Conservation (phyloP, 441 rosid genomes). For the Brassica balearica region DNA sequence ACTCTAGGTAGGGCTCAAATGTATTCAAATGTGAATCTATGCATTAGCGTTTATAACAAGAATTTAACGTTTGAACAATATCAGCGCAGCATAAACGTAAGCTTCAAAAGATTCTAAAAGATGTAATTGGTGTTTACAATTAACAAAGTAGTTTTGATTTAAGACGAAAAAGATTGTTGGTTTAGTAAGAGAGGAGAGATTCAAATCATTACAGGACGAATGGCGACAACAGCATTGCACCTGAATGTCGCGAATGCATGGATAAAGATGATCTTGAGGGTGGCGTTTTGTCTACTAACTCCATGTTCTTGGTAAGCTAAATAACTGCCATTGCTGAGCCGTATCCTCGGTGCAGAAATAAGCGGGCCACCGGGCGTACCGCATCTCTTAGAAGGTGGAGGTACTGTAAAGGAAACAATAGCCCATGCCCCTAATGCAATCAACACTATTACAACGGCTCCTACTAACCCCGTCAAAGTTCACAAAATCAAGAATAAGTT, state of each 20-base stretch:
- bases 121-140: not conserved
- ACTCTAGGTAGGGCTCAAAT: not conserved
- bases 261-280: conserved; percentile 56
- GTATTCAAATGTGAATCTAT: too few relatives aligned
- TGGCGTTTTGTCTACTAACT: conserved; percentile 56
- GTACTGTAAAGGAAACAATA: conserved; percentile 50
- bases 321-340: conserved; percentile 74
- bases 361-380: conserved; percentile 72
- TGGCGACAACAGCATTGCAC: conserved; percentile 48
- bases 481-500: conserved; percentile 11
- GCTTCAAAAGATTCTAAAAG: not conserved
- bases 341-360: conserved; percentile 65
- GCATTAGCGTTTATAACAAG: too few relatives aligned
- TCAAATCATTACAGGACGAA: conserved; percentile 51
- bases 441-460: conserved; percentile 31
- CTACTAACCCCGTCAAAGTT: conserved; percentile 44
- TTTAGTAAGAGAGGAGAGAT: conserved; percentile 5
- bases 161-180: too few relatives aligned
- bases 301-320: conserved; percentile 77
- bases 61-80: too few relatives aligned
- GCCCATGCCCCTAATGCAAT: conserved; percentile 53
- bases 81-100: too few relatives aligned
- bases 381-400: conserved; percentile 59
- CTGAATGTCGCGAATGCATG: conserved; percentile 61
- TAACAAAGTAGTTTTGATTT: too few relatives aligned